These are phyloP conservation scores for Cavenderia fasciculata DNA, from an alignment of 78 protist genomes.

Conservation along the genomic window DNA sequence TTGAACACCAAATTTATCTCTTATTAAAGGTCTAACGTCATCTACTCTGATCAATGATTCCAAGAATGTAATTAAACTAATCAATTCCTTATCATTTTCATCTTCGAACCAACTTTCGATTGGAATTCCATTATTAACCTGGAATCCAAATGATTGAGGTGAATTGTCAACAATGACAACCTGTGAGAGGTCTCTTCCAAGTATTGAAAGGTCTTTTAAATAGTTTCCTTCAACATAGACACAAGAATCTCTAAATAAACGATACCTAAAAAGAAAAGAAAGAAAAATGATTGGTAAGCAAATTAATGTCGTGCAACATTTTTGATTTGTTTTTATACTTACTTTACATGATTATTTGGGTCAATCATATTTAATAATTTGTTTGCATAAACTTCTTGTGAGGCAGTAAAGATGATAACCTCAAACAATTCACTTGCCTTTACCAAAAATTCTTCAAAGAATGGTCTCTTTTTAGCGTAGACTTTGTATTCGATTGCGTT, in stretches of 20 bases:
- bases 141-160: constrained; percentile 93
- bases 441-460: constrained; percentile 80
- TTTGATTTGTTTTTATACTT: neutral
- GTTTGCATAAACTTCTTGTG: constrained; percentile 92
- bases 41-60: constrained; percentile 15
- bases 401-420: constrained; percentile 94
- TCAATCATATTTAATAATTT: constrained; percentile 87
- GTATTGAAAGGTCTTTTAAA: constrained; percentile 90
- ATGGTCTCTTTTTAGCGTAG: constrained; percentile 86
- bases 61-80: constrained; percentile 81
- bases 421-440: constrained; percentile 76
- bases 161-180: constrained; percentile 92
- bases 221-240: constrained; percentile 86
- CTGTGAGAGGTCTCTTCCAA: constrained; percentile 89
- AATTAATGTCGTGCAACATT: neutral
- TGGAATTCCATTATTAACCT: constrained; percentile 94
- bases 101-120: constrained; percentile 87
- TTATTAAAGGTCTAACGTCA: constrained; percentile 83
- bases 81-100: constrained; percentile 78
- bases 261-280: neutral
- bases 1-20: constrained; percentile 36
- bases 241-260: constrained; percentile 93
- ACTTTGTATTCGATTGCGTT: constrained; percentile 73
- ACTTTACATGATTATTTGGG: constrained; percentile 74
- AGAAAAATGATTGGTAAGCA: neutral